Base-by-base conservation (phyloP, 108 stramenopile species). In the Bacterosira constricta region DNA sequence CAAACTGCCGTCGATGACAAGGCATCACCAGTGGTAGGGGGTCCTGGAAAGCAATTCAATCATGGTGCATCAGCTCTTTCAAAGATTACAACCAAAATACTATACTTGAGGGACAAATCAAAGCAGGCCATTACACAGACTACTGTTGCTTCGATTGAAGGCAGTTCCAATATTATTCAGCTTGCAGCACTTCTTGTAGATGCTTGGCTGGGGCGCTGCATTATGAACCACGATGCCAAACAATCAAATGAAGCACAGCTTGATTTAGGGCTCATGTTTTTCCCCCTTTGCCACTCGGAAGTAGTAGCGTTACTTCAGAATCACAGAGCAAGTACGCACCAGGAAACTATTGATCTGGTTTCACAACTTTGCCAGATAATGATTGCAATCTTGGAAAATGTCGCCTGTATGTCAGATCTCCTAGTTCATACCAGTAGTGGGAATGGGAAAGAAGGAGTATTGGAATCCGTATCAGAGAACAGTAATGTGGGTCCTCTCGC, bases 181-280 rank as follows among this genome's bases (percentile, higher is more conserved):
- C 18, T 68, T 34, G 54, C 54, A 21, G 66, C 67, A 3, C 38
- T 63, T 55, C 31, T 69, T 29, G 71, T 73, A 18, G 79, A 80
- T 41, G 72, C 71, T 13, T 80, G 79, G 79, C 34, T 73, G 36
- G 79, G 79, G 17, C 51, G 55, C 18, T 80, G 79, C 38, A 63
- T 80, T 54, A 66, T 59, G 53, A 80, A 80, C 38, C 71, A 80
- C 38, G 79, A 80, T 44, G 29, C 79, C 15, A 80, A 73, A 36
- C 66, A 64, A 39, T 69, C 79, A 8, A 80, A 80, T 57, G 67
- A 73, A 41, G 67, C 21, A 3, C 72, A 73, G 45, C 52, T 73
- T 4, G 72, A 65, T 20, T 53, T 52, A 7, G 66, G 47, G 11
- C 30, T 66, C 32, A 68, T 31, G 55, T 52, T 80, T 7, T 49